Evolutionary conservation across 352 stramenopile genomes (phyloP).

Genomic region (Pythium chondricola): DNA sequence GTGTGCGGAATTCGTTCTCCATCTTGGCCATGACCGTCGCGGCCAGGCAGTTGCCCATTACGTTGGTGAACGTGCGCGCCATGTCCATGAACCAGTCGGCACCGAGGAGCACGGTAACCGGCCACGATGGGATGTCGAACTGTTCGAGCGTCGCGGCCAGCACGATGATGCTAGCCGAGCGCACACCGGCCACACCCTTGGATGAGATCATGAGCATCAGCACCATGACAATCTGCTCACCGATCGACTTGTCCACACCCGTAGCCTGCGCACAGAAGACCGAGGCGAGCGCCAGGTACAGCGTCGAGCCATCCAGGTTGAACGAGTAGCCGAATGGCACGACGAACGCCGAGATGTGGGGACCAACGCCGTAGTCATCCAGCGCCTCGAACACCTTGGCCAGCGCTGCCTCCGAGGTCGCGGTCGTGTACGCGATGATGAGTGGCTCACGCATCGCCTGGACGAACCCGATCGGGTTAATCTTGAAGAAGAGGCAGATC

Average conservation of each 20-base stretch:
- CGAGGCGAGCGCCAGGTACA: conserved; percentile 37
- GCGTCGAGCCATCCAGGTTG: conserved; percentile 43
- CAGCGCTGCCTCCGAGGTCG: too few relatives aligned
- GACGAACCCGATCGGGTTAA: conserved; percentile 36
- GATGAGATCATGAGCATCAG: too few relatives aligned
- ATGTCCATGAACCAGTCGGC: conserved; percentile 58
- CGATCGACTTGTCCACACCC: conserved; percentile 30
- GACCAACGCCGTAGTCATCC: conserved; percentile 35
- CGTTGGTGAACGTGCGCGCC: conserved; percentile 43
- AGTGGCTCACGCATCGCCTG: conserved; percentile 35
- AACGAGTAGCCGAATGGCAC: conserved; percentile 57
- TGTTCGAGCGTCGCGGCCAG: too few relatives aligned
- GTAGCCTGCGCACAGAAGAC: conserved; percentile 48
- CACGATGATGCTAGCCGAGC: too few relatives aligned
- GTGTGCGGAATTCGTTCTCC: conserved; percentile 45
- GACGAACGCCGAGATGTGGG: conserved; percentile 43
- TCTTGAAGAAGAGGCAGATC: conserved; percentile 36
- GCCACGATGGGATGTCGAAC: conserved; percentile 48
- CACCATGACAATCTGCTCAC: conserved; percentile 48
- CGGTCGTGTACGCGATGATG: conserved; percentile 46
- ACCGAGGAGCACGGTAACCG: conserved; percentile 38
- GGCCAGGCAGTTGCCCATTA: conserved; percentile 45
- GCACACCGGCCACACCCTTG: too few relatives aligned
- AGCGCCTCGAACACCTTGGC: conserved; percentile 46
- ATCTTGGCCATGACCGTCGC: conserved; percentile 50